Conservation (phyloP, 2,329 filamentous ascomycete genomes). For the Lachnellula arida region DNA sequence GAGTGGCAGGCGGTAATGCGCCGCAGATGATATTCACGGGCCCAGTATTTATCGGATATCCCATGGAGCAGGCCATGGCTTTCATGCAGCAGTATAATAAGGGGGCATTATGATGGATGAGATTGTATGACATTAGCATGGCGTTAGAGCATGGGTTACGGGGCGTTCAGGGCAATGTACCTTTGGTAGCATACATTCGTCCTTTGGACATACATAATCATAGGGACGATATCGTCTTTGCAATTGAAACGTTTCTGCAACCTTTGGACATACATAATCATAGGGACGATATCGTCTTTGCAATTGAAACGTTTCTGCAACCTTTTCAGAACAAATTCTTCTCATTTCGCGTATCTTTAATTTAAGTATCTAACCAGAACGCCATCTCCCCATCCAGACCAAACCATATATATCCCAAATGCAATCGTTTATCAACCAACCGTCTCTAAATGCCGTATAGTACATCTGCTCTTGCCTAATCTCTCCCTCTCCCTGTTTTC, state of each 20-base stretch:
- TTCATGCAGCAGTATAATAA: constrained; percentile 53
- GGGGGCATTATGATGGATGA: neutral
- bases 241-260: too few species aligned
- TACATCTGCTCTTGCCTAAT: neutral
- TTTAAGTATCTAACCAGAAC: too few species aligned
- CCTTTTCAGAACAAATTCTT: too few species aligned
- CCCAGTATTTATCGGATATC: constrained; percentile 90
- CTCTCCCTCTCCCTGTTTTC: neutral
- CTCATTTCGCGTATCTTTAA: too few species aligned
- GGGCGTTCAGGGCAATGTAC: neutral
- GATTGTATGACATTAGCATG: neutral
- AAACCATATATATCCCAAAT: neutral
- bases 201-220: too few species aligned
- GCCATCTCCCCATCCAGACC: neutral
- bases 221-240: too few species aligned
- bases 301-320: too few species aligned
- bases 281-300: too few species aligned
- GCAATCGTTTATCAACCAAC: neutral
- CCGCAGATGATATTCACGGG: constrained; percentile 86
- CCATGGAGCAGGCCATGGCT: constrained; percentile 73
- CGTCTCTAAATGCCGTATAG: neutral
- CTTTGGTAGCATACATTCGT: too few species aligned
- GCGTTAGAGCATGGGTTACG: neutral
- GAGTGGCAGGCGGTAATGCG: constrained; percentile 9
- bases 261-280: too few species aligned